Base-by-base conservation (phyloP, 225 moss, liverwort and hornwort species). In the Pleurozium schreberi region DNA sequence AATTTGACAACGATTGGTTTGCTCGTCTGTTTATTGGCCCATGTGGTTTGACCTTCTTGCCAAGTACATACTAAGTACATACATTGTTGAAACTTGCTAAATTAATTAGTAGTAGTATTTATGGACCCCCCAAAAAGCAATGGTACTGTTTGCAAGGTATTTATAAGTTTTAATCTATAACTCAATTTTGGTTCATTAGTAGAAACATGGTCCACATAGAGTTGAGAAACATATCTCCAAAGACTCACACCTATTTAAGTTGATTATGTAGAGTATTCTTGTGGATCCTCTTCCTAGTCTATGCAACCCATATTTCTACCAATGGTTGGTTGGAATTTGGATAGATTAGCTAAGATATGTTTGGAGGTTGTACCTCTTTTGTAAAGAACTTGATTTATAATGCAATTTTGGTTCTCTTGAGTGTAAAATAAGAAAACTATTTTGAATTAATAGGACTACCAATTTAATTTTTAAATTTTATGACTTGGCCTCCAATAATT, bases 261-360 rank as follows among this genome's bases (percentile, higher is more conserved):
- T 25, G 11, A 4, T 40, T 3, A 69, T 25, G 4, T 23, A 3
- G 8, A 1, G 14, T 69, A 1, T 25, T 42, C 1, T 25, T 3
- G 0, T 70, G 0, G 42, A 9, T 70, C 25, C 0, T 26, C 43
- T 27, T 0, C 14, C 12, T 42, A 70, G 27, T 43, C 42, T 71
- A 43, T 0, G 1, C 0, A 1, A 3, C 0, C 70, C 15, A 26
- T 40, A 0, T 71, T 43, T 43, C 2, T 43, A 43, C 27, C 26
- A 43, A 71, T 71, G 45, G 45, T 73, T 74, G 30, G 30, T 0
- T 5, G 2, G 30, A 10, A 3, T 74, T 74, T 18, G 30, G 17
- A 4, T 30, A 45, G 6, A 74, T 30, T 47, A 74, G 30, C 18
- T 47, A 10, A 47, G 2, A 74, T 9, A 11, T 30, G 4, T 74